Conservation (phyloP, 1,284 basidiomycete species). For the Athelia sp. region DNA sequence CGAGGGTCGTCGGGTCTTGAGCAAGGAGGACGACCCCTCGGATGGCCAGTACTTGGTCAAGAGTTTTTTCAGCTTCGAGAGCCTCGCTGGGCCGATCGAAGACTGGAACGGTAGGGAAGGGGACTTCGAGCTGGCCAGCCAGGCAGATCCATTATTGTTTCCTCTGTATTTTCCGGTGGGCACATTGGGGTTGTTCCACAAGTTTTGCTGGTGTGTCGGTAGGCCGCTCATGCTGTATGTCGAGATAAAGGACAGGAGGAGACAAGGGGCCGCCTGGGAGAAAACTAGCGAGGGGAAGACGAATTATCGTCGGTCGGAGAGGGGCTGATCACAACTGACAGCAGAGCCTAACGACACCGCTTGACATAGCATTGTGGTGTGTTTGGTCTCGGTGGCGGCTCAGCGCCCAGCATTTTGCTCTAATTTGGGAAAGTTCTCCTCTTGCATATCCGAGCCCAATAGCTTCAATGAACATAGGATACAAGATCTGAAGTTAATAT, state of each 20-base stretch:
- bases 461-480: no score
- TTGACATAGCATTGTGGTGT: no score
- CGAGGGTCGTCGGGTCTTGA: slow-evolving; percentile 4
- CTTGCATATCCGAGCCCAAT: no score
- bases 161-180: slow-evolving; percentile 12
- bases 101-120: slow-evolving; percentile 5
- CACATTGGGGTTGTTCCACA: slow-evolving; percentile 15
- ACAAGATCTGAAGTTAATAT: no score
- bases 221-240: slow-evolving; percentile 8
- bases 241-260: neutral
- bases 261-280: neutral
- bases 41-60: slow-evolving; percentile 6
- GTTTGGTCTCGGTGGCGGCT: no score
- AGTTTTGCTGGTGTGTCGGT: slow-evolving; percentile 5
- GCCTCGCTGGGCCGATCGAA: slow-evolving; percentile 4
- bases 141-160: slow-evolving; percentile 15
- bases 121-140: slow-evolving; percentile 20
- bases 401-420: no score
- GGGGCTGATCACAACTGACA: neutral
- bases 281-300: neutral
- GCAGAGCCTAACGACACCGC: neutral
- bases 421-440: no score
- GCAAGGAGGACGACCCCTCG: slow-evolving; percentile 8
- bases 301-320: neutral
- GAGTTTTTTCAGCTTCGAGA: slow-evolving; percentile 14